Conservation (phyloP, 208 protist species). For the Kentomonas sorsogonicus region DNA sequence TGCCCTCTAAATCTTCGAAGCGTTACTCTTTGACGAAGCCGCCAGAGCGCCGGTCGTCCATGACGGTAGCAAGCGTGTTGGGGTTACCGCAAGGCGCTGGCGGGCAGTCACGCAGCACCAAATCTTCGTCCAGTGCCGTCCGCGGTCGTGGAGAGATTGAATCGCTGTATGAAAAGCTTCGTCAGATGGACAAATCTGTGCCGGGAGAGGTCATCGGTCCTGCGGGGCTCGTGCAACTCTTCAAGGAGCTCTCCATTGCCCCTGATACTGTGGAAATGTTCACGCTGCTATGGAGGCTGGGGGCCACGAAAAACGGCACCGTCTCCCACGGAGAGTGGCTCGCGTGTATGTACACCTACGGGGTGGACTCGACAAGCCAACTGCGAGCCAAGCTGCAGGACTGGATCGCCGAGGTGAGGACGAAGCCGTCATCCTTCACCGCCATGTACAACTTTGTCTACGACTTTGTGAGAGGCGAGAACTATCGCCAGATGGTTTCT, state of each 20-base stretch:
- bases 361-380: conserved; percentile 39
- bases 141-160: conserved; percentile 74
- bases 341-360: conserved; percentile 45
- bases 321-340: conserved; percentile 73
- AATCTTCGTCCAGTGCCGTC: too few species aligned
- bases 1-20: too few species aligned
- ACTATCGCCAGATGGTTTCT: conserved; percentile 48
- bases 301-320: conserved; percentile 34
- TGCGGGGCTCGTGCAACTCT: conserved; percentile 56
- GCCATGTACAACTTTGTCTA: conserved; percentile 84
- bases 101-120: too few species aligned
- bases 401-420: conserved; percentile 51
- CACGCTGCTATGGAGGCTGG: conserved; percentile 73
- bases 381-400: conserved; percentile 34
- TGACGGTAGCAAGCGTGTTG: too few species aligned
- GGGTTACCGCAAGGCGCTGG: too few species aligned
- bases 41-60: too few species aligned
- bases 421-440: conserved; percentile 26
- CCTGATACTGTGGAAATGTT: conserved; percentile 48
- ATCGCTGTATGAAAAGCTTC: conserved; percentile 43
- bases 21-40: too few species aligned
- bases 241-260: conserved; percentile 39
- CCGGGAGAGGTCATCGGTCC: conserved; percentile 36
- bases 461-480: conserved; percentile 82
- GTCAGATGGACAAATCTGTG: conserved; percentile 31